Base-by-base conservation (phyloP, 1,284 basidiomycete genomes). In the Mycosarcoma maydis region DNA sequence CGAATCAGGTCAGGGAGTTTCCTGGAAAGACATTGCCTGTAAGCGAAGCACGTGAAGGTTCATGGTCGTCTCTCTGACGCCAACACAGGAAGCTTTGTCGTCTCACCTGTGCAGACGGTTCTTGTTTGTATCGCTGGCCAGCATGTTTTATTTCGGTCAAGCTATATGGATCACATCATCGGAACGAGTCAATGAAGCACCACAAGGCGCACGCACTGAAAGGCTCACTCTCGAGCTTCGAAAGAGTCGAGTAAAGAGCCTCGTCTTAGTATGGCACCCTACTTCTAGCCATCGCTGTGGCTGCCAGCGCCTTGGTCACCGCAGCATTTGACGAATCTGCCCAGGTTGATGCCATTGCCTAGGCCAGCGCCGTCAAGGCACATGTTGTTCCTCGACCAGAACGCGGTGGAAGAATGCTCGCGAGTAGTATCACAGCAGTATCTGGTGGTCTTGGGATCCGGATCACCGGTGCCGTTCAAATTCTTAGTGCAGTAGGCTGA, bases 291-390 rank as follows among this genome's bases (percentile, higher is more conserved):
- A 11, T 17, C n/a, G 26, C 26, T 29, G 26, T 41, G 40, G n/a
- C 40, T 51, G 3, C 49, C 49, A 10, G 39, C 40, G 17, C 52
- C 52, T 3, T 38, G 7, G 8, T 9, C 14, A 3, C 43, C 44
- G 14, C 52, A 54, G 44, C 52, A 54, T 0, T 14, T 19, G 14
- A 47, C 44, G 38, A 54, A 54, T 9, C 23, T 3, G 7, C 52
- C 52, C 0, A 54, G 30, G 29, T 54, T 54, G 38, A 54, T 54
- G 2, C 52, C 52, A n/a, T 54, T 54, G 14, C 52, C 52, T 0
- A 29, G 6, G 8, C 43, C 17, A 10, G 29, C 44, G 13, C 13
- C 33, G 20, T 54, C 52, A 17, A 29, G 30, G 26, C 52, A 47
- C 5, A 10, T 7, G 14, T 40, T 10, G 10, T 2, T 22, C 14